These are phyloP conservation scores for Pythium biforme DNA, from an alignment of 352 stramenopile species.

Conservation along the genomic window DNA sequence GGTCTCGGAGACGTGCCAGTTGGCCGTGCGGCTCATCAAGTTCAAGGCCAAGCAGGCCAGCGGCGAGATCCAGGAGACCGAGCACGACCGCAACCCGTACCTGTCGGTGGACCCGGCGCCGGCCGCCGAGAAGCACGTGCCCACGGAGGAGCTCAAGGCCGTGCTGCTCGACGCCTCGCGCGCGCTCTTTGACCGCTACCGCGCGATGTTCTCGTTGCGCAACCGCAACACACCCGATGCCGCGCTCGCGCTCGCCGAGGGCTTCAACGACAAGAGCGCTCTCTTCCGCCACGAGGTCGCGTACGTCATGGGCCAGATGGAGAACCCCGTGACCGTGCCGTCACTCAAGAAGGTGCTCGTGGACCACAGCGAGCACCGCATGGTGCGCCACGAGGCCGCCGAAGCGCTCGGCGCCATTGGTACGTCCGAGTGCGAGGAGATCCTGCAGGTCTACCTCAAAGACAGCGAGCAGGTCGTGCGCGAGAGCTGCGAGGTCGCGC, in stretches of 20 bases:
- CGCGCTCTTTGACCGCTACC: constrained; percentile 93
- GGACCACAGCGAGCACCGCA: constrained; percentile 91
- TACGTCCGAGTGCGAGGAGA: constrained; percentile 87
- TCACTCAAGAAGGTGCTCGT: constrained; percentile 90
- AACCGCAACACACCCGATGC: constrained; percentile 94
- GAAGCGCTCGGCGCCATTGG: constrained; percentile 97
- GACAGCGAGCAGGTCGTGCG: constrained; percentile 88
- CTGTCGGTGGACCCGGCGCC: constrained; percentile 95
- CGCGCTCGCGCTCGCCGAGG: constrained; percentile 68
- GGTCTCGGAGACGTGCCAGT: constrained; percentile 94
- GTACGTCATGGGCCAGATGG: constrained; percentile 95
- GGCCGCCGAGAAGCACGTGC: constrained; percentile 67
- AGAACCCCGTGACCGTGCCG: constrained; percentile 80
- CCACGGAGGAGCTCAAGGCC: constrained; percentile 75
- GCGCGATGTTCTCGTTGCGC: constrained; percentile 98
- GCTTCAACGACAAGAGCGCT: constrained; percentile 75
- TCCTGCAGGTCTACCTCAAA: constrained; percentile 77
- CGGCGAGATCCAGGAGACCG: constrained; percentile 46
- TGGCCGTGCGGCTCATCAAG: constrained; percentile 91
- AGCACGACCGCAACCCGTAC: constrained; percentile 90
- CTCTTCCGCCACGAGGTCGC: constrained; percentile 91
- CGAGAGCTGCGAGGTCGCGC: constrained; percentile 95
- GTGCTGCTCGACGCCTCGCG: constrained; percentile 84
- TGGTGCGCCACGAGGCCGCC: constrained; percentile 97
- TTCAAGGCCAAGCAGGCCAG: constrained; percentile 82